Percentiles rank a stretch among this genome's conserved stretches.
Evolutionary conservation across 2,329 filamentous ascomycete genomes (phyloP).

Genomic region (Apiospora marii): DNA sequence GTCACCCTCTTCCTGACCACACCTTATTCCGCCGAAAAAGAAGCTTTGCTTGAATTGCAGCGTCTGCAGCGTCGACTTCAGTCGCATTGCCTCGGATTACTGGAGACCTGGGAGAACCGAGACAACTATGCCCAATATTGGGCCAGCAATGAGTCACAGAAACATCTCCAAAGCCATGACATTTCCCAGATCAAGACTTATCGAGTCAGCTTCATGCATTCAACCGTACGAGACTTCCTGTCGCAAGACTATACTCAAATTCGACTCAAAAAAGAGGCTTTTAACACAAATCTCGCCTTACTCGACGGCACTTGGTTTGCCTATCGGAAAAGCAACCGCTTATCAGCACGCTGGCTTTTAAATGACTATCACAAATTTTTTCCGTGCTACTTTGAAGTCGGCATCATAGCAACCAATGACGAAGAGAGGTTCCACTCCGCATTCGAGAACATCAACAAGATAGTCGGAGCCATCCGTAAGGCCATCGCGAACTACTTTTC

Average conservation of each 20-base stretch:
- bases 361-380: neutral
- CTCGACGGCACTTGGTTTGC: neutral
- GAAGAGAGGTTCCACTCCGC: neutral
- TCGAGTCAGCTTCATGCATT: neutral
- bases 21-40: fast-evolving
- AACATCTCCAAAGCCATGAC: no score
- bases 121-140: neutral
- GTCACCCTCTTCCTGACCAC: neutral
- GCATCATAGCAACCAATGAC: neutral
- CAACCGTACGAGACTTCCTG: neutral
- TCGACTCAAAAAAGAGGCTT: neutral
- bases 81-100: constrained; percentile 9
- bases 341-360: neutral
- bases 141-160: no score
- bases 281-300: neutral
- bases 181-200: neutral
- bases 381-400: neutral
- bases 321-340: neutral
- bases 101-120: neutral
- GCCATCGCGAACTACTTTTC: neutral
- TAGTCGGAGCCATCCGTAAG: neutral
- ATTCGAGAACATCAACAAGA: neutral
- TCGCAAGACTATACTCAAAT: neutral
- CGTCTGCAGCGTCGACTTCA: neutral
- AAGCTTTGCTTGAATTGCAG: neutral